These are phyloP conservation scores for Naumovozyma castellii DNA, from an alignment of 805 yeast species.

Conservation along the genomic window DNA sequence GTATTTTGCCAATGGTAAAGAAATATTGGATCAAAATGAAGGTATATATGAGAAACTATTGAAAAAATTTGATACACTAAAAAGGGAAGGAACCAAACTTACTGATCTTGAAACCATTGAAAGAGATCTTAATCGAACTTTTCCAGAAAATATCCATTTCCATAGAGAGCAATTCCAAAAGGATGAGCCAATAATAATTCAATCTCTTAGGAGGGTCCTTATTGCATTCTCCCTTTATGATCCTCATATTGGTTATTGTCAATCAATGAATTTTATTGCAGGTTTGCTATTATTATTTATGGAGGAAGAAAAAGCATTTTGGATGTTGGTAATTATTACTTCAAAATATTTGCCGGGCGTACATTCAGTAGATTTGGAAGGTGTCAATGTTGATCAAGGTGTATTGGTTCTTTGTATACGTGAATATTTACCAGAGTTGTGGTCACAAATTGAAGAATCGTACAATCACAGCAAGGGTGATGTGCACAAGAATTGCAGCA, in stretches of 20 bases:
- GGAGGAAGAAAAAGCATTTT: slow-evolving; percentile 84
- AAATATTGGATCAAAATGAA: slow-evolving; percentile 53
- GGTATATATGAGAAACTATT: slow-evolving; percentile 72
- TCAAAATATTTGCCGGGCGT: slow-evolving; percentile 80
- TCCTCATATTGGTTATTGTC: slow-evolving; percentile 92
- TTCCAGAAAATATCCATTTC: slow-evolving; percentile 86
- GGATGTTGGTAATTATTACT: slow-evolving; percentile 92
- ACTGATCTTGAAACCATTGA: slow-evolving; percentile 84
- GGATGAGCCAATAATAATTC: slow-evolving; percentile 55
- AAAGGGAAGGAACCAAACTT: slow-evolving; percentile 21
- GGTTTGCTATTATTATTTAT: slow-evolving; percentile 76
- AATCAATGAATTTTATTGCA: slow-evolving; percentile 84
- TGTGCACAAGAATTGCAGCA: no score
- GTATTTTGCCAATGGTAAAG: slow-evolving; percentile 79
- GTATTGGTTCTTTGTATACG: slow-evolving; percentile 77
- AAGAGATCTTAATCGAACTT: slow-evolving; percentile 85
- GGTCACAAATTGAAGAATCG: slow-evolving; percentile 45
- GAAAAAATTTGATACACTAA: slow-evolving; percentile 36
- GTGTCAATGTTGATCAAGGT: slow-evolving; percentile 92
- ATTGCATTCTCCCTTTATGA: slow-evolving; percentile 76
- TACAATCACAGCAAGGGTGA: slow-evolving; percentile 3
- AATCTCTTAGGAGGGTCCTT: slow-evolving; percentile 68
- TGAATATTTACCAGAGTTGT: slow-evolving; percentile 73
- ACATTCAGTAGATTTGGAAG: slow-evolving; percentile 81
- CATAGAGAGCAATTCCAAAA: slow-evolving; percentile 33